Conservation (phyloP, 352 stramenopile genomes). For the Blastocystis sp. region DNA sequence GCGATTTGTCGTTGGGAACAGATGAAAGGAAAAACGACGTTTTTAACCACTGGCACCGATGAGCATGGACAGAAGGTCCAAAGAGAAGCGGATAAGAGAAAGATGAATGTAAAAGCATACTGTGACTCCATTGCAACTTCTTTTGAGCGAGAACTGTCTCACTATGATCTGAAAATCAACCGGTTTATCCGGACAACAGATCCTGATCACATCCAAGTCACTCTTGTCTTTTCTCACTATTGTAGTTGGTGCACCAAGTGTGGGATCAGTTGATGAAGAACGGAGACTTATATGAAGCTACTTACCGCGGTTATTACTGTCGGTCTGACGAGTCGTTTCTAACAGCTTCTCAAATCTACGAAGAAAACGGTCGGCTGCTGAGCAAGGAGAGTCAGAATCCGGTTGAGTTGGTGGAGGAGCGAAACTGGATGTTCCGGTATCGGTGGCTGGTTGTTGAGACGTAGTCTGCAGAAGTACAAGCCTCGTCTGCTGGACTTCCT, state of each 20-base stretch:
- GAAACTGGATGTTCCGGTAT: conserved; percentile 93
- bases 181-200: conserved; percentile 94
- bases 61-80: conserved; percentile 96
- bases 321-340: conserved; percentile 97
- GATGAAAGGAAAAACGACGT: conserved; percentile 68
- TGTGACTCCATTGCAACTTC: conserved; percentile 80
- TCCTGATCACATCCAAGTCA: conserved; percentile 69
- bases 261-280: conserved; percentile 82
- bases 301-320: conserved; percentile 96
- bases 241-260: conserved; percentile 75
- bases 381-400: conserved; percentile 74
- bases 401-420: conserved; percentile 88
- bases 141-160: conserved; percentile 80
- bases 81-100: conserved; percentile 71
- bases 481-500: conserved; percentile 82
- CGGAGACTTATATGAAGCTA: conserved; percentile 89
- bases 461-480: conserved; percentile 81
- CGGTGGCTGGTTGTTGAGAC: neutral
- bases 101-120: conserved; percentile 70
- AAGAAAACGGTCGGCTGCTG: conserved; percentile 66
- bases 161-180: conserved; percentile 83
- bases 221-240: neutral
- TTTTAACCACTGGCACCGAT: conserved; percentile 94
- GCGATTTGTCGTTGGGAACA: conserved; percentile 74
- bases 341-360: conserved; percentile 89